Evolutionary conservation across 108 stramenopile species (phyloP).

Genomic region (Aurantiochytrium sp.): DNA sequence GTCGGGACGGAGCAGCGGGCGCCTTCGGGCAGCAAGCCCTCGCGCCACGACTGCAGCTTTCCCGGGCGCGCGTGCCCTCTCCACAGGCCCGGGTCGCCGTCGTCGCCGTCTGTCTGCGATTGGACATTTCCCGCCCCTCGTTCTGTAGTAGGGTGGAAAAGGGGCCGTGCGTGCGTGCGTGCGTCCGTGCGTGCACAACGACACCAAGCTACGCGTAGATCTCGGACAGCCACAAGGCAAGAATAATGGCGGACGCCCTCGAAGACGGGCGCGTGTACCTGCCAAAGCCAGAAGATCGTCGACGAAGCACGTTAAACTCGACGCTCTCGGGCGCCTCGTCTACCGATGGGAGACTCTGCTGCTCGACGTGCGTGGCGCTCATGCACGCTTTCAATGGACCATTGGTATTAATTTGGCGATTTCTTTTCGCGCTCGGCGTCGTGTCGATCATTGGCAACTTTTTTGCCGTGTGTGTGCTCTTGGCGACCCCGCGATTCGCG

Average conservation of each 20-base stretch:
- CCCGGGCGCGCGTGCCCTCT: too few relatives aligned
- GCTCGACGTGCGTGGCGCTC: not conserved
- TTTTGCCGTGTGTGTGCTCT: not conserved
- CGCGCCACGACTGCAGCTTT: too few relatives aligned
- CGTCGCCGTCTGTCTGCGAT: too few relatives aligned
- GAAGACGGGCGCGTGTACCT: not conserved
- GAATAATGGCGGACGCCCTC: not conserved
- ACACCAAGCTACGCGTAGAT: too few relatives aligned
- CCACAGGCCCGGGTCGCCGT: too few relatives aligned
- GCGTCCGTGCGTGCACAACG: too few relatives aligned
- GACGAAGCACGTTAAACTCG: not conserved
- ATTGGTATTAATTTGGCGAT: not conserved
- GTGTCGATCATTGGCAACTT: not conserved
- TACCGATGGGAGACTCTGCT: not conserved
- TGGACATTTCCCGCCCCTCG: too few relatives aligned
- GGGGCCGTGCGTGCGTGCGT: too few relatives aligned
- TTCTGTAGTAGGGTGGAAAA: too few relatives aligned
- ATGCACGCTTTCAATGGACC: not conserved
- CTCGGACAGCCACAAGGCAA: too few relatives aligned
- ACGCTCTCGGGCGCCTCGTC: not conserved
- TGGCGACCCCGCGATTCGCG: not conserved
- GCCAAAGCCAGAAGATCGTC: not conserved
- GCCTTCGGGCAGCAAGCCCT: too few relatives aligned
- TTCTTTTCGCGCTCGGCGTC: not conserved
- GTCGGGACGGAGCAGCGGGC: too few relatives aligned